Conservation (phyloP, 257 asterid species). For the Ballota nigra region DNA sequence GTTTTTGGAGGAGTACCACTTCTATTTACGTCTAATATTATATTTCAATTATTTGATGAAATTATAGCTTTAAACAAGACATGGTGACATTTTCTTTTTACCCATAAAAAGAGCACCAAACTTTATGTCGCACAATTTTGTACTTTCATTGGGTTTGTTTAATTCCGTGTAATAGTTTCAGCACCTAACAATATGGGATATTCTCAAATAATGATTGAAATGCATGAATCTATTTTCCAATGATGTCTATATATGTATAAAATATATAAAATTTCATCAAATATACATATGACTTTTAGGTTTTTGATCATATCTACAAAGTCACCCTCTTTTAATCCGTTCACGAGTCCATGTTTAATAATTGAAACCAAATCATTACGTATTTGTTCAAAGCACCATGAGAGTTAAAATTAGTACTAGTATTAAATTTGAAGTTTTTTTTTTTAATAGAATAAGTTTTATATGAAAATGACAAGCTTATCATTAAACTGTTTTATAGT, state of each 20-base stretch:
- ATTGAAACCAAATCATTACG: neutral
- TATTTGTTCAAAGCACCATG: neutral
- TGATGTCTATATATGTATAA: neutral
- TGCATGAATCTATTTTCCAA: constrained; percentile 30
- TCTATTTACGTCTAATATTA: constrained; percentile 3
- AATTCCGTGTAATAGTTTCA: constrained; percentile 17
- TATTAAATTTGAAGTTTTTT: neutral
- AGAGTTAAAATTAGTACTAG: neutral
- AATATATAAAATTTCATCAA: too few relatives aligned
- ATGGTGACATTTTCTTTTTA: constrained; percentile 26
- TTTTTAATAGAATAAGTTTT: too few relatives aligned
- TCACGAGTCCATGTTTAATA: neutral
- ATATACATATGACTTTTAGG: too few relatives aligned
- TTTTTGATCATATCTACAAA: too few relatives aligned
- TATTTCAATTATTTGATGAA: constrained; percentile 3
- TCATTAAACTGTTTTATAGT: too few relatives aligned
- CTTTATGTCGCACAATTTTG: constrained; percentile 21
- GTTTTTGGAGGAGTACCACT: neutral
- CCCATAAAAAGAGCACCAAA: constrained; percentile 27
- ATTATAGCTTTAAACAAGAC: constrained; percentile 18
- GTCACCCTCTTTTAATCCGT: too few relatives aligned
- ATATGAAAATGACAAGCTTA: too few relatives aligned
- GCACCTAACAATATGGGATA: constrained; percentile 13
- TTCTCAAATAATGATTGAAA: constrained; percentile 14
- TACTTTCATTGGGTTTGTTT: neutral